Evolutionary conservation across 1,139 yeast species (phyloP), one percentile per base, ranked within the genome.

Genomic region (Kodamaea suecica): DNA sequence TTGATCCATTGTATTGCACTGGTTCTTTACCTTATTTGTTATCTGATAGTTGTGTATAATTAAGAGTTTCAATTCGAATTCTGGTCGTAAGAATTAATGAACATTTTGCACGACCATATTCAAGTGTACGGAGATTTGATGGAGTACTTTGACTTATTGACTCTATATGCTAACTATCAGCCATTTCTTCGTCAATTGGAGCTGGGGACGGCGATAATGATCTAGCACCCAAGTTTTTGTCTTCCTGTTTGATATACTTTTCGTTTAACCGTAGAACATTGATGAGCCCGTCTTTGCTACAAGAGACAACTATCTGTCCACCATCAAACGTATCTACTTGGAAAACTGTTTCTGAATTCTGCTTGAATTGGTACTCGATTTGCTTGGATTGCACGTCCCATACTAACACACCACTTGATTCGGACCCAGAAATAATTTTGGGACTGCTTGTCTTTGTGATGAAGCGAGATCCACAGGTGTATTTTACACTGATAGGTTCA

Each of bases 381-480:
- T 69, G 59, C 52, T 81, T 84, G 5, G 78, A 57, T 45, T 84
- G 90, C 1, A 87, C 69, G 49, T 85, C 81, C 95, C 95, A 88
- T 24, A 86, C 61, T 7, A 78, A 56, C 2, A 87, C 59, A 1
- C 72, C 69, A 1, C 83, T 80, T 2, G 51, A 44, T 38, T 84
- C 92, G 35, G 83, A 73, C 0, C 95, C 95, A 4, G 88, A 78
- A 1, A 70, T 76, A 30, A 84, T 68, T 33, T 72, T 44, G 1
- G 80, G 72, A 6, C 34, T 37, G 23, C 26, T 45, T 29, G 58
- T 59, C 37, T 39, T 48, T 5, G 60, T 60, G 11, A 74, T 56
- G 42, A 80, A 78, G 27, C 59, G 64, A 23, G 80, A 59, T 7
- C 76, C 74, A 47, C 84, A 72, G 20, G 60, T 61, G 48, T 53